These are phyloP conservation scores for Pseudogymnoascus verrucosus DNA, from an alignment of 2,329 filamentous ascomycete genomes.

Conservation along the genomic window DNA sequence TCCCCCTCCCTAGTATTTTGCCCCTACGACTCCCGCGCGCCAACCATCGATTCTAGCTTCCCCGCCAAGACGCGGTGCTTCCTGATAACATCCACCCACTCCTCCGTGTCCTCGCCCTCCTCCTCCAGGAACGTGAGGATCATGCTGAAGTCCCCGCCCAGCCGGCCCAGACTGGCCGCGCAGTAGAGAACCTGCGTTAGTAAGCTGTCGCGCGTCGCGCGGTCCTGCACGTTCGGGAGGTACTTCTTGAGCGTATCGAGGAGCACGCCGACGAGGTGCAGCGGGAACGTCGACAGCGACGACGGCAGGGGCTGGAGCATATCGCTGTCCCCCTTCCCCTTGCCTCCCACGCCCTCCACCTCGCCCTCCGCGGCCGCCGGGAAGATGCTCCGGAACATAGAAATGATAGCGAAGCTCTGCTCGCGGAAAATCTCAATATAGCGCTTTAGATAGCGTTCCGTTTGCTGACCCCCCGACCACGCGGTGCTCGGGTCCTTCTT, in stretches of 20 bases:
- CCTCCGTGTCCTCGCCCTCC: slow-evolving; percentile 30
- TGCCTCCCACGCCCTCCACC: slow-evolving; percentile 14
- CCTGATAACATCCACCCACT: slow-evolving; percentile 86
- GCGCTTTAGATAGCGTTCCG: slow-evolving; percentile 85
- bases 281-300: slow-evolving; percentile 73
- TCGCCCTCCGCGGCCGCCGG: slow-evolving; percentile 40
- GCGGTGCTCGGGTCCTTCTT: slow-evolving; percentile 33
- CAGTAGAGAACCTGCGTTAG: slow-evolving; percentile 91
- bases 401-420: slow-evolving; percentile 92
- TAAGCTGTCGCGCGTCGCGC: slow-evolving; percentile 73
- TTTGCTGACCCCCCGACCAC: slow-evolving; percentile 76
- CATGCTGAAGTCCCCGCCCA: slow-evolving; percentile 90
- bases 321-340: slow-evolving; percentile 25
- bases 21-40: slow-evolving; percentile 22
- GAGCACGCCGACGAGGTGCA: slow-evolving; percentile 74
- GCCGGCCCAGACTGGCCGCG: slow-evolving; percentile 77
- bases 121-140: slow-evolving; percentile 60
- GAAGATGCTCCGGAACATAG: slow-evolving; percentile 89
- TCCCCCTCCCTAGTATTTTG: neutral
- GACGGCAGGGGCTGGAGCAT: slow-evolving; percentile 59
- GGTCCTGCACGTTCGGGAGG: slow-evolving; percentile 73
- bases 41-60: slow-evolving; percentile 62
- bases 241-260: slow-evolving; percentile 68
- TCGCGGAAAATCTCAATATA: slow-evolving; percentile 98
- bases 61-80: slow-evolving; percentile 81